Evolutionary conservation across 2,329 filamentous ascomycete genomes (phyloP), one percentile per base, ranked within the genome.

Genomic region (Scedosporium boydii): DNA sequence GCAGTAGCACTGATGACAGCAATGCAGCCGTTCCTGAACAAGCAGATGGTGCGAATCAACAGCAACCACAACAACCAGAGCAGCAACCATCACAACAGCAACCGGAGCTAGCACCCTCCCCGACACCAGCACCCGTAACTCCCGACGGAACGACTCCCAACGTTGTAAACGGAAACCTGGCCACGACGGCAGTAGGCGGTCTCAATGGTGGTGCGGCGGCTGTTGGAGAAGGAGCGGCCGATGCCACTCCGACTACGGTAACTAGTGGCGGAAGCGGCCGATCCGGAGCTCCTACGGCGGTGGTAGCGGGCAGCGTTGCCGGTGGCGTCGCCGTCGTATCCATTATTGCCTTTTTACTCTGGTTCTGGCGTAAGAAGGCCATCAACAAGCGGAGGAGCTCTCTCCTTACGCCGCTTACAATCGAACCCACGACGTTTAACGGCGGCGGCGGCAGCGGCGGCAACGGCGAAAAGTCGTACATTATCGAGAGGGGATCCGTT

Each of bases 221-320:
- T 29, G 61, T 62, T 6, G 61, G 61, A 14, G 64, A 64, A 29
- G 60, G 65, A 42, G 64, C 58, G 18, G 38, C 51, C 6, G 21
- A 38, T 5, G 21, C 59, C 10, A 62, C 59, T 21, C 46, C 59
- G 23, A 61, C 41, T 27, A 21, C 44, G n/a, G 34, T 63, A 29
- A 29, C 58, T 46, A 55, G 51, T 7, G 41, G 58, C 16, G 63
- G 64, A 12, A 63, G 29, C 29, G 29, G 64, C 2, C 48, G 58
- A 18, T 61, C 65, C 16, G 63, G 53, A 6, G 65, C 67, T 38
- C 75, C 72, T 6, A 77, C 77, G 0, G 71, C 76, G 27, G 77
- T 78, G 5, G 75, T 85, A 53, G 80, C 80, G 1, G 82, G 79
- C 9, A 78, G 81, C 46, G 77, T 83, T 2, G 70, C 83, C 4